Evolutionary conservation across 1,139 yeast genomes (phyloP), one percentile per base, ranked within the genome.

Genomic region (Yamadazyma friedrichii): DNA sequence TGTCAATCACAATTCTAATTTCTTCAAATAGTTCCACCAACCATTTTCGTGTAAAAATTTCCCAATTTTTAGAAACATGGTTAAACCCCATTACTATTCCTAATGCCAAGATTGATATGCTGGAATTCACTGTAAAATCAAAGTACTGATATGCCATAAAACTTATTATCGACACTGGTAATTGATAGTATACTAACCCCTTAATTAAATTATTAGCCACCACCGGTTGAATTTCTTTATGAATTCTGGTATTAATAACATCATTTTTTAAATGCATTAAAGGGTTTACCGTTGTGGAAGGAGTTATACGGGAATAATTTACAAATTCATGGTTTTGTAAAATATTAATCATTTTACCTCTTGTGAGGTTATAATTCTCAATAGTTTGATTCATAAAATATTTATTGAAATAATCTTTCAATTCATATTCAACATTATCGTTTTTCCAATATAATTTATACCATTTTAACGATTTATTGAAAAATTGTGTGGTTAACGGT

Each of bases 41-140:
- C 77, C 77, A 72, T 2, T 45, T 29, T 1, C 48, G 48, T 2
- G 59, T 54, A 41, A 67, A 62, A 0, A 35, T 37, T 25, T 60
- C 62, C 78, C 78, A 72, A 6, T 46, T 49, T 39, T 63, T 67
- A 6, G 75, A 64, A 2, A 71, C 73, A 39, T 68, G 61, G 42
- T 70, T 70, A 51, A 71, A 69, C 6, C 78, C 78, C 40, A 67
- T 52, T 5, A 66, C 67, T 64, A 70, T 61, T 1, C 78, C 78
- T n/a, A 72, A 53, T 5, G 59, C 51, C 4, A 58, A 61, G 12
- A 72, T 52, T 0, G 76, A 73, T 20, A 61, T 41, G 0, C 69
- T 62, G 11, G 66, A 56, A 40, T 72, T 65, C 1, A 57, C 45
- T 2, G 63, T 54, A 42, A 70, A 60, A 2, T 61, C 74, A 48